Conservation (phyloP, 176 grass and related monocot genomes). For the Oryza punctata region DNA sequence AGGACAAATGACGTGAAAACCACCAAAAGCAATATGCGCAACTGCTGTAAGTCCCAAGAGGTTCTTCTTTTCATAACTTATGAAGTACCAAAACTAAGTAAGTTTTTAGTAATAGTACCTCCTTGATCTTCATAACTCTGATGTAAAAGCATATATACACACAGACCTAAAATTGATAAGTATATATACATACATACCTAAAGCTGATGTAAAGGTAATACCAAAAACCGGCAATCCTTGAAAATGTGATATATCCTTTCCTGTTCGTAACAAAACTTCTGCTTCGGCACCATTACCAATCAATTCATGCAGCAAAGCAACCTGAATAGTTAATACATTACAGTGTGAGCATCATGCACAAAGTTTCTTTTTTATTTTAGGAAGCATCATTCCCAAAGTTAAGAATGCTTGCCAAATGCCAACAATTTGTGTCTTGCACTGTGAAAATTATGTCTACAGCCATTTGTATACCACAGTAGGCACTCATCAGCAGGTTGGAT, state of each 20-base stretch:
- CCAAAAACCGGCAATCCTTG: slow-evolving; percentile 58
- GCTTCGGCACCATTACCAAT: slow-evolving; percentile 77
- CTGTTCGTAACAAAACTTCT: slow-evolving; percentile 67
- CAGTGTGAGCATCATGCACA: slow-evolving; percentile 3
- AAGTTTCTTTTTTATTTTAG: background rate
- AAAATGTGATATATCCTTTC: slow-evolving; percentile 70
- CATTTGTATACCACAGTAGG: slow-evolving; percentile 8
- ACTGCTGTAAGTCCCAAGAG: background rate
- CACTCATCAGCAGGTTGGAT: slow-evolving; percentile 16
- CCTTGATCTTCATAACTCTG: background rate
- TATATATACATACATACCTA: slow-evolving; percentile 57
- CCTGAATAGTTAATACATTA: slow-evolving; percentile 51
- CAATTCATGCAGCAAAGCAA: slow-evolving; percentile 68
- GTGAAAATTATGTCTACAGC: slow-evolving; percentile 6
- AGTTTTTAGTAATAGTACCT: background rate
- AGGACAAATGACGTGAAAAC: slow-evolving; percentile 10
- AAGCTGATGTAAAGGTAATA: slow-evolving; percentile 60
- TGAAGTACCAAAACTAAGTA: background rate
- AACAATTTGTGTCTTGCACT: slow-evolving; percentile 8
- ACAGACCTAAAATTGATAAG: background rate
- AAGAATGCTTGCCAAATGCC: background rate
- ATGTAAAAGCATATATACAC: background rate
- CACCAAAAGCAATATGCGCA: slow-evolving; percentile 24
- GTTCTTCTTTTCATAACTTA: background rate
- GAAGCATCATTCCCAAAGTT: slow-evolving; percentile 22